Evolutionary conservation across 2,329 filamentous ascomycete species (phyloP).

Genomic region (Calonectria montana): DNA sequence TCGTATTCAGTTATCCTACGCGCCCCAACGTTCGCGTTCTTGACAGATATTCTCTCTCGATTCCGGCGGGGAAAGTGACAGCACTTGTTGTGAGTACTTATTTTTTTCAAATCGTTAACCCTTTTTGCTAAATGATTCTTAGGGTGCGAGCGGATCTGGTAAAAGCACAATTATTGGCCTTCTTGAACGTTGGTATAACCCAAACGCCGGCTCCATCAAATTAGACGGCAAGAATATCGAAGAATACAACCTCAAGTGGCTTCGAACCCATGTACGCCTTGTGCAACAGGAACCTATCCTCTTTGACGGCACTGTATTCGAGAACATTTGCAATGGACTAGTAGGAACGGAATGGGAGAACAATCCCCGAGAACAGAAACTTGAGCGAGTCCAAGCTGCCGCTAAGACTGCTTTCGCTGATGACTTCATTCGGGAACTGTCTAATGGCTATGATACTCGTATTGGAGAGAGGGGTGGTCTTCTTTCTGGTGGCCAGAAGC

Average conservation of each 20-base stretch:
- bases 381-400: constrained; percentile 55
- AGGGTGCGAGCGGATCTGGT: constrained; percentile 36
- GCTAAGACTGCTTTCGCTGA: constrained; percentile 59
- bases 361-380: constrained; percentile 51
- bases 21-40: constrained; percentile 53
- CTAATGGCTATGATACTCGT: constrained; percentile 60
- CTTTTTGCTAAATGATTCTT: neutral
- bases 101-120: neutral
- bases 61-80: constrained; percentile 56
- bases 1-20: constrained; percentile 56
- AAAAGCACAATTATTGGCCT: constrained; percentile 52
- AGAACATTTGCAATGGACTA: constrained; percentile 63
- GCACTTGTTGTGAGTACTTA: constrained; percentile 47
- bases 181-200: constrained; percentile 51
- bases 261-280: constrained; percentile 47
- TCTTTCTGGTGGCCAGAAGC: constrained; percentile 72
- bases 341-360: constrained; percentile 51
- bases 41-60: constrained; percentile 51
- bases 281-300: constrained; percentile 40
- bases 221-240: constrained; percentile 46
- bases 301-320: constrained; percentile 44
- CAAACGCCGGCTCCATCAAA: constrained; percentile 42
- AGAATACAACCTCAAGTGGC: constrained; percentile 49
- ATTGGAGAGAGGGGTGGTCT: constrained; percentile 72
- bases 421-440: constrained; percentile 59